Base-by-base conservation (phyloP, 2,329 filamentous ascomycete genomes). In the Monilinia laxa region DNA sequence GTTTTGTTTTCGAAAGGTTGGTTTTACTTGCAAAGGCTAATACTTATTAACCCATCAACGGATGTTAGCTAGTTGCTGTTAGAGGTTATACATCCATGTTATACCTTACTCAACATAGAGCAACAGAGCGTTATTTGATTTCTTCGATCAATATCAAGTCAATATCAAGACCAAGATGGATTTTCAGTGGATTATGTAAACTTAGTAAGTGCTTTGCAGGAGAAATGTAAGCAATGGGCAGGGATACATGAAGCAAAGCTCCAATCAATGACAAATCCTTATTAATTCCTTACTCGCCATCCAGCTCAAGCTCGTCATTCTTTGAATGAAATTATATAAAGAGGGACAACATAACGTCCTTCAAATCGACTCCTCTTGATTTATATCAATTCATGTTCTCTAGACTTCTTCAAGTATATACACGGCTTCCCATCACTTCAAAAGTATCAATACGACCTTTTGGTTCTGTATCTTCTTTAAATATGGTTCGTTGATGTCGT, bases 401-500 rank as follows among this genome's bases (percentile, higher is more conserved):
- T 45, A 51, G 60, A 65, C 35, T 64, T 16, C 12, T 4, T 51
- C 67, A 60, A 31, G 14, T 66, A 53, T 62, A 54, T 55, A n/a
- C n/a, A 42, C 67, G 68, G 47, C 38, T 68, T 52, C 31, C 51
- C 3, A 23, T n/a, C 9, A n/a, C 11, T 57, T 23, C 49, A 45
- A 69, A 65, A 51, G 20, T 35, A 31, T 28, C 28, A 28, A 49
- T 31, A 35, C 56, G 62, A 25, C 14, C 42, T 31, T 65, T 65
- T 31, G 64, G 62, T 23, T 59, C 54, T 23, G 51, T 10, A 1
- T 62, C 18, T 14, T 52, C 47, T 47, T 42, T 51, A n/a, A 67
- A 69, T 47, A 70, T 70, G 67, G 68, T 69, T 18, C n/a, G 54
- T 58, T 58, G 28, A 18, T 20, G 12, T 40, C 38, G 11, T 40